phyloP scores from a whole-genome alignment of 2,329 filamentous ascomycete genomes.

The Penicillium vulpinum region DNA sequence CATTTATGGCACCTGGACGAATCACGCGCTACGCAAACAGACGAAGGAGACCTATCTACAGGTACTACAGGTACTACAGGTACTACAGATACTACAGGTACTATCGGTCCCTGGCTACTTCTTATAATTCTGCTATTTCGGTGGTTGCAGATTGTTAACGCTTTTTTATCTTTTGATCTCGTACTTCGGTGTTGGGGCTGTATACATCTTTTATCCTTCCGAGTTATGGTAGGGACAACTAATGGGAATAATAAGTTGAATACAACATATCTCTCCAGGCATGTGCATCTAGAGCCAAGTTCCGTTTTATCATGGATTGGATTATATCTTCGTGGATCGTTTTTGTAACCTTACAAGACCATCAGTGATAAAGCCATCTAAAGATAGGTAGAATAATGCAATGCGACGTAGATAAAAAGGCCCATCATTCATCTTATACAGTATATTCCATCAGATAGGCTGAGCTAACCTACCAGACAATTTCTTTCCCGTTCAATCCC shows the following conservation, averaged over 20 bases:
- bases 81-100: too few relatives aligned
- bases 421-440: constrained; percentile 14
- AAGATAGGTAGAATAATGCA: background rate
- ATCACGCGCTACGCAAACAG: background rate
- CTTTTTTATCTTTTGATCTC: background rate
- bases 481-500: constrained; percentile 40
- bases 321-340: constrained; percentile 17
- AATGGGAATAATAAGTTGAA: constrained; percentile 5
- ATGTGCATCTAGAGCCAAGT: background rate
- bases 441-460: constrained; percentile 9
- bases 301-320: background rate
- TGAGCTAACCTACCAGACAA: constrained; percentile 30
- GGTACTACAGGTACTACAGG: too few relatives aligned
- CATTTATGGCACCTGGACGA: background rate
- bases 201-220: constrained; percentile 2
- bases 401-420: background rate
- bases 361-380: background rate
- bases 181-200: constrained; percentile 7
- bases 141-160: background rate
- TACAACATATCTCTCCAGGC: background rate
- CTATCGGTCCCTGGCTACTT: background rate
- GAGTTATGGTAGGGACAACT: constrained; percentile 4
- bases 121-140: background rate
- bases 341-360: constrained; percentile 9
- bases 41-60: background rate